Base-by-base conservation (phyloP, 176 grass and related monocot genomes). In the Chrysopogon serrulatus region DNA sequence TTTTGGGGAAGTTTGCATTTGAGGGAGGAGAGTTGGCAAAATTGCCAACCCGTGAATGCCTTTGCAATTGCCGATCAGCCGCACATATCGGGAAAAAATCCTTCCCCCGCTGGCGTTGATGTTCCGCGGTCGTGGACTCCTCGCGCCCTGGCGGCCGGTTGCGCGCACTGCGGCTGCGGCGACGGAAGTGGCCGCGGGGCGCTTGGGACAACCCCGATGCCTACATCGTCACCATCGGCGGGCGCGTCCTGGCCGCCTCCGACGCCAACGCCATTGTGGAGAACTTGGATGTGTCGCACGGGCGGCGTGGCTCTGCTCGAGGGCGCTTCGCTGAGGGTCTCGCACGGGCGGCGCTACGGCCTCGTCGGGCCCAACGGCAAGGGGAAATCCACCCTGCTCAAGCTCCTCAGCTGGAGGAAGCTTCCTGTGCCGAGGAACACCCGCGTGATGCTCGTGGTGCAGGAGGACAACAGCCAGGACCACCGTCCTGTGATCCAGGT, bases 151-250 rank as follows among this genome's bases (percentile, higher is more conserved):
- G n/a, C n/a, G n/a, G n/a, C n/a, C 72, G n/a, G 43, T 73, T 8
- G 82, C 54, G 28, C n/a, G 82, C 2, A 3, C 86, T 1, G 35
- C 42, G 1, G 82, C 66, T 12, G 86, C 72, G 3, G 60, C 26
- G 3, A 10, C 26, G 15, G 82, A 86, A 33, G 76, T 43, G 13
- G 86, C 83, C 18, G 90, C 88, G 73, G 79, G 83, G 31, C 76
- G 88, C 24, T n/a, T 72, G 28, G 64, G 90, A 92, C 5, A 83
- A 92, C 67, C 82, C 44, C 26, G 90, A 92, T 53, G 90, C 82
- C 36, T 92, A 88, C 90, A 67, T 73, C 9, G 90, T 92, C 5
- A 73, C 88, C 34, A 67, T 89, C 3, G 90, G 90, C 19, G 62
- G 62, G 47, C 86, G 82, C 66, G 54, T 42, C 23, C 15, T 33